Conservation (phyloP, 2,329 filamentous ascomycete species). For the Rugonectria rugulosa region DNA sequence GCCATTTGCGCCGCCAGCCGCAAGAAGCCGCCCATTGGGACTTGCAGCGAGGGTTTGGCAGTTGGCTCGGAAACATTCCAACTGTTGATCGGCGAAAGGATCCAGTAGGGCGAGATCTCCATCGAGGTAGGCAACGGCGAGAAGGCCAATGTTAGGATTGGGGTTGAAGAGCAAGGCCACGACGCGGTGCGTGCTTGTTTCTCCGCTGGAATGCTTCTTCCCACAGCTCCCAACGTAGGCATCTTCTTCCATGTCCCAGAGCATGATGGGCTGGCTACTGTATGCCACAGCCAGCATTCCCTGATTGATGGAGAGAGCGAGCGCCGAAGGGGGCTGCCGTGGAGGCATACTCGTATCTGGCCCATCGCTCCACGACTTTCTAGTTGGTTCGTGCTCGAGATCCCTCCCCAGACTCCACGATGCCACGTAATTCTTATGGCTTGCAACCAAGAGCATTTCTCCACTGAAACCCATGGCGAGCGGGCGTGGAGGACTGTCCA, state of each 20-base stretch:
- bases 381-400: conserved; percentile 12
- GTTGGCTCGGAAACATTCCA: conserved; percentile 37
- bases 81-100: conserved; percentile 34
- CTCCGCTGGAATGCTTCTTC: conserved; percentile 41
- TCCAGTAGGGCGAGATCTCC: conserved; percentile 44
- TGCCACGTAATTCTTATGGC: conserved; percentile 36
- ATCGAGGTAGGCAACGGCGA: conserved; percentile 43
- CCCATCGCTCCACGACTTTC: conserved; percentile 34
- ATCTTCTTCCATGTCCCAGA: conserved; percentile 47
- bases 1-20: conserved; percentile 34
- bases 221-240: conserved; percentile 43
- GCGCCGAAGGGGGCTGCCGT: conserved; percentile 29
- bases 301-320: conserved; percentile 40
- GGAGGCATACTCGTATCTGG: conserved; percentile 17
- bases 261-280: conserved; percentile 39
- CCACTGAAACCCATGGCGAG: conserved; percentile 38
- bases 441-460: conserved; percentile 39
- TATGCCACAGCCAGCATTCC: conserved; percentile 45
- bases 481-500: conserved; percentile 33
- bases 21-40: conserved; percentile 41
- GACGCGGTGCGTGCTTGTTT: conserved; percentile 41
- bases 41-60: conserved; percentile 43
- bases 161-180: conserved; percentile 45
- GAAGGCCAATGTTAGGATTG: conserved; percentile 39
- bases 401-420: conserved; percentile 39